These are phyloP conservation scores for Metschnikowia picachoensis DNA, from an alignment of 805 yeast genomes.

Conservation along the genomic window DNA sequence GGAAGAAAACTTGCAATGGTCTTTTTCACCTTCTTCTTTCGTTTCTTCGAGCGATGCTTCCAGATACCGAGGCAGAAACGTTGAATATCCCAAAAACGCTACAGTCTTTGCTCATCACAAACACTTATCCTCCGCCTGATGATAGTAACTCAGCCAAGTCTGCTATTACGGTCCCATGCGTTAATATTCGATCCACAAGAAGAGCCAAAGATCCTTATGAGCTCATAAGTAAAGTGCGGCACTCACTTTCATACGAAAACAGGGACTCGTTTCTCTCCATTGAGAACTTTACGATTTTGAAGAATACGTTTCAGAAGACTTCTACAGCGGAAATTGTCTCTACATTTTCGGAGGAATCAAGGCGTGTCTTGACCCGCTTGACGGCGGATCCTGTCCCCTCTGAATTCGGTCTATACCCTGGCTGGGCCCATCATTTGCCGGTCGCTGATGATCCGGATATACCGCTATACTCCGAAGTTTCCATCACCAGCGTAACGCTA, in stretches of 20 bases:
- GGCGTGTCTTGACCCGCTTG: constrained; percentile 46
- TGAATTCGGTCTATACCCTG: constrained; percentile 37
- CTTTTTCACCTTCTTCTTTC: constrained; percentile 76
- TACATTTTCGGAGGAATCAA: constrained; percentile 70
- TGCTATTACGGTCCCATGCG: constrained; percentile 56
- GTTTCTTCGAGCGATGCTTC: constrained; percentile 74
- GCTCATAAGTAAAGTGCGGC: constrained; percentile 46
- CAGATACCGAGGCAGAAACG: constrained; percentile 57
- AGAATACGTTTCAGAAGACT: constrained; percentile 61
- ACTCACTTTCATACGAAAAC: constrained; percentile 62
- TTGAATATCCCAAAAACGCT: constrained; percentile 61
- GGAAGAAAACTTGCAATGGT: constrained; percentile 84
- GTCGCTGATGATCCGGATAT: constrained; percentile 19
- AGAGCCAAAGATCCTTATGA: constrained; percentile 52
- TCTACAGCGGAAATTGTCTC: constrained; percentile 51
- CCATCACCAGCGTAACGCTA: constrained; percentile 58
- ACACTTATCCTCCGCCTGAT: constrained; percentile 58
- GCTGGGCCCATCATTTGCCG: constrained; percentile 27
- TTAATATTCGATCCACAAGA: constrained; percentile 51
- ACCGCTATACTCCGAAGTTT: constrained; percentile 36
- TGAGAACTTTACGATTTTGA: constrained; percentile 74
- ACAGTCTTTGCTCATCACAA: constrained; percentile 59
- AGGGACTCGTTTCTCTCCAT: constrained; percentile 66
- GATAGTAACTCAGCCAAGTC: constrained; percentile 32
- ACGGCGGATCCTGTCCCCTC: constrained; percentile 35